phyloP scores from a whole-genome alignment of 768 basidiomycete genomes.

The Peribolospora baueri region DNA sequence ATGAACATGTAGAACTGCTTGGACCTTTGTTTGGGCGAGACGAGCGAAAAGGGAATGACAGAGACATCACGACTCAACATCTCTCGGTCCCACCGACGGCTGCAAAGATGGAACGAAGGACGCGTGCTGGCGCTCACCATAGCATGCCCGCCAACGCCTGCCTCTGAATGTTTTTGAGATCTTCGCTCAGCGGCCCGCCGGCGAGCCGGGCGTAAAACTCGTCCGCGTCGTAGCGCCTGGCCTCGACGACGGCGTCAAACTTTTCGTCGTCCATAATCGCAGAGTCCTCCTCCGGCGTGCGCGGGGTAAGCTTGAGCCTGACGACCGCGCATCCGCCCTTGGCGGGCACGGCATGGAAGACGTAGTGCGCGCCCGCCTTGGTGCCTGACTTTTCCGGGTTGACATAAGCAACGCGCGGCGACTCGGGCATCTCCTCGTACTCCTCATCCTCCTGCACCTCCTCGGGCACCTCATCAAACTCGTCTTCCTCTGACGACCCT shows the following conservation, averaged over 20 bases:
- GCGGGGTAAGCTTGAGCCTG: constrained; percentile 69
- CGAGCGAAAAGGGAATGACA: not conserved
- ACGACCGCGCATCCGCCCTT: constrained; percentile 87
- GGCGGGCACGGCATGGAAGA: constrained; percentile 62
- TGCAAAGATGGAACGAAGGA: not conserved
- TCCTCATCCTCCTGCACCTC: constrained; percentile 27
- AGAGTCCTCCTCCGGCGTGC: constrained; percentile 45
- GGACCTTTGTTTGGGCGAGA: constrained; percentile 24
- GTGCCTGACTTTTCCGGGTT: constrained; percentile 73
- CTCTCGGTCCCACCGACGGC: too few relatives aligned
- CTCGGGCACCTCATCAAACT: not conserved
- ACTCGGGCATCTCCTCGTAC: constrained; percentile 2
- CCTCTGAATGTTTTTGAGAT: constrained; percentile 83
- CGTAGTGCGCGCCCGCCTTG: constrained; percentile 79
- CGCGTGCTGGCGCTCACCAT: constrained; percentile 28
- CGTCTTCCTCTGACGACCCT: not conserved
- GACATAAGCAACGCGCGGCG: constrained; percentile 31
- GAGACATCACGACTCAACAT: not conserved
- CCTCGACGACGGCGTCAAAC: constrained; percentile 75
- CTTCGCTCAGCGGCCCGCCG: constrained; percentile 65
- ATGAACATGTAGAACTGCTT: constrained; percentile 95
- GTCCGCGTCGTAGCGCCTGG: constrained; percentile 74
- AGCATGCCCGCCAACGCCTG: constrained; percentile 92
- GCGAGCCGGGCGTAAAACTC: constrained; percentile 75
- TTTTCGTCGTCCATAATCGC: constrained; percentile 61